Percentiles rank a stretch among this genome's conserved stretches.
Evolutionary conservation across 805 yeast species (phyloP).

Genomic region (Metschnikowia peoriensis): DNA sequence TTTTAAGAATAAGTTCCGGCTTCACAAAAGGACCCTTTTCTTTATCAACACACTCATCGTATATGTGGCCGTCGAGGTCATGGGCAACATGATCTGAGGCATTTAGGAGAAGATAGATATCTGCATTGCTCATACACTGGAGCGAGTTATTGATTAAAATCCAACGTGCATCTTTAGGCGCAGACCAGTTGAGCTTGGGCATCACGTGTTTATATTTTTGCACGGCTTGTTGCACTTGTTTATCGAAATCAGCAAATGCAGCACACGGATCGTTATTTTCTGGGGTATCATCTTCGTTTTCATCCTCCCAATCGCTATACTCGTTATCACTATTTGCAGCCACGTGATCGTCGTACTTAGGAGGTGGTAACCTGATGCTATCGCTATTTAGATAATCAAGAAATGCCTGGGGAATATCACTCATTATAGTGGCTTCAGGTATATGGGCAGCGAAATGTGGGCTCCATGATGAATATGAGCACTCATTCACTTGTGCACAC

Average conservation of each 20-base stretch:
- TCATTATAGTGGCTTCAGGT: constrained; percentile 25
- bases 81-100: constrained; percentile 86
- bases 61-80: constrained; percentile 68
- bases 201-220: constrained; percentile 58
- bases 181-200: constrained; percentile 96
- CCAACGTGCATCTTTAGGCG: constrained; percentile 95
- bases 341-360: constrained; percentile 9
- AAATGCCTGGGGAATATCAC: constrained; percentile 35
- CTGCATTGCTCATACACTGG: constrained; percentile 69
- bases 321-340: constrained; percentile 54
- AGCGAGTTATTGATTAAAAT: constrained; percentile 74
- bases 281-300: constrained; percentile 18
- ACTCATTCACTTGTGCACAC: constrained; percentile 28
- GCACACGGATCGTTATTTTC: constrained; percentile 15
- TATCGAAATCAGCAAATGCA: constrained; percentile 60
- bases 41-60: constrained; percentile 43
- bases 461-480: constrained; percentile 38
- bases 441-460: constrained; percentile 21
- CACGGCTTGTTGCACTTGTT: constrained; percentile 46
- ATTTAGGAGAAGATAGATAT: constrained; percentile 75
- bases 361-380: constrained; percentile 18
- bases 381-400: constrained; percentile 30
- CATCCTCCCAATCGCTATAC: constrained; percentile 73
- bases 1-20: constrained; percentile 70
- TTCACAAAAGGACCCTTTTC: constrained; percentile 24